A percentile compares a stretch with the other conserved stretches of the same genome.
phyloP scores from a whole-genome alignment of 164 flowering plant genomes.

The Piper longum region DNA sequence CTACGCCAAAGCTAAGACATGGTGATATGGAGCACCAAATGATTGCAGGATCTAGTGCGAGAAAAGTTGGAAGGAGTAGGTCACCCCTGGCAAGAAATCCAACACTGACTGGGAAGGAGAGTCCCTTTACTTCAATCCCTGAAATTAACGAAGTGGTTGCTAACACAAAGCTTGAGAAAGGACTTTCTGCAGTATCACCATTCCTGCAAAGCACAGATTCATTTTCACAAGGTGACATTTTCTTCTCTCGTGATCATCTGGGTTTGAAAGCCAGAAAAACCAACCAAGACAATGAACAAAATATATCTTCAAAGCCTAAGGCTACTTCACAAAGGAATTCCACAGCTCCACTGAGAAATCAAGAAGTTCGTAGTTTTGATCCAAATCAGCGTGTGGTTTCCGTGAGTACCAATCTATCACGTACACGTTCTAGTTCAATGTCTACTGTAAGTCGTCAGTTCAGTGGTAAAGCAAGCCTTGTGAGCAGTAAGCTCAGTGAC shows the following conservation, averaged over 20 bases:
- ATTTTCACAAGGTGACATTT: slow-evolving; percentile 40
- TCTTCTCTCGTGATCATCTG: slow-evolving; percentile 35
- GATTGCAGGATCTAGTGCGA: slow-evolving; percentile 7
- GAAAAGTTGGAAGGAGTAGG: slow-evolving; percentile 13
- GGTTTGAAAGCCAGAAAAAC: slow-evolving; percentile 17
- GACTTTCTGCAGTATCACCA: slow-evolving; percentile 2
- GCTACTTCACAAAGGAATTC: slow-evolving; percentile 7
- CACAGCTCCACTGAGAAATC: slow-evolving; percentile 13
- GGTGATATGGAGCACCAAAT: slow-evolving; percentile 17
- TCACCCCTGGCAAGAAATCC: slow-evolving; percentile 18
- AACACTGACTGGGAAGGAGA: slow-evolving; percentile 14
- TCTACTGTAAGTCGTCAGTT: slow-evolving; percentile 26
- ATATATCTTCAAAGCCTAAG: not conserved
- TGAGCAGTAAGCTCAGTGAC: slow-evolving; percentile 32
- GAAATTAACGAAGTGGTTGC: slow-evolving; percentile 59
- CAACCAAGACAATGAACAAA: slow-evolving; percentile 4
- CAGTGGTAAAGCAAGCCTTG: slow-evolving; percentile 16
- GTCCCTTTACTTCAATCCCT: slow-evolving; percentile 17
- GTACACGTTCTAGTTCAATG: slow-evolving; percentile 14
- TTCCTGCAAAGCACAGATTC: slow-evolving; percentile 37
- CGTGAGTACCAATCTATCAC: slow-evolving; percentile 16
- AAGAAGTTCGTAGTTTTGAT: slow-evolving; percentile 13
- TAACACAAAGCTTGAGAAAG: slow-evolving; percentile 19
- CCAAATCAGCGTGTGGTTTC: slow-evolving; percentile 8
- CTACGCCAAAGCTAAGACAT: slow-evolving; percentile 34